Conservation (phyloP, 805 yeast genomes). For the Jamesozyma gamospora region DNA sequence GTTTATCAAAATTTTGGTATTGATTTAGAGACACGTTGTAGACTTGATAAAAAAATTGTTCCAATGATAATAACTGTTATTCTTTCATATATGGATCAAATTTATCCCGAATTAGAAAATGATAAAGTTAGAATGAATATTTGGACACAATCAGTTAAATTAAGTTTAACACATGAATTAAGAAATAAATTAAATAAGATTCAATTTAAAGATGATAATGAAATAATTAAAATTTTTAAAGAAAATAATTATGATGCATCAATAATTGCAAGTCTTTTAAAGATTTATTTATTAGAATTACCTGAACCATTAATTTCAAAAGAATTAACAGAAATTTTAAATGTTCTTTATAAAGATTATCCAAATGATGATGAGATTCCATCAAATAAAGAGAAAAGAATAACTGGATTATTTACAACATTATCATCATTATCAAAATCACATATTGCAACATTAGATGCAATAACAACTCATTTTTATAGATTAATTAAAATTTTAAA, state of each 20-base stretch:
- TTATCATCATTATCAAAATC: slow-evolving; percentile 58
- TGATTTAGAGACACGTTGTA: slow-evolving; percentile 58
- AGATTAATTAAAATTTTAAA: slow-evolving; percentile 48
- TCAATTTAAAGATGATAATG: slow-evolving; percentile 26
- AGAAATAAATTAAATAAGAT: slow-evolving; percentile 41
- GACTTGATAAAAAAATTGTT: slow-evolving; percentile 62
- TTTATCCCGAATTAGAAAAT: slow-evolving; percentile 58
- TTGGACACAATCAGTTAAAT: slow-evolving; percentile 61
- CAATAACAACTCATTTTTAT: slow-evolving; percentile 64
- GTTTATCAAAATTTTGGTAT: slow-evolving; percentile 70
- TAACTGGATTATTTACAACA: slow-evolving; percentile 56
- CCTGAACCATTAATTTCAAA: slow-evolving; percentile 68
- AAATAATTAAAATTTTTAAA: slow-evolving; percentile 26
- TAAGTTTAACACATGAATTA: slow-evolving; percentile 50
- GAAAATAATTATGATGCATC: slow-evolving; percentile 38
- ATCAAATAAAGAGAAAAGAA: slow-evolving; percentile 29
- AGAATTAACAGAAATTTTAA: slow-evolving; percentile 55
- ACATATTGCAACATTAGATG: slow-evolving; percentile 71
- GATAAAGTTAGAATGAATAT: slow-evolving; percentile 57
- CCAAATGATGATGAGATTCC: slow-evolving; percentile 18
- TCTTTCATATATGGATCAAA: slow-evolving; percentile 54
- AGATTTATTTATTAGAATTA: slow-evolving; percentile 64
- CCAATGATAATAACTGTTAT: slow-evolving; percentile 58
- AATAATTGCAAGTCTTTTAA: slow-evolving; percentile 56
- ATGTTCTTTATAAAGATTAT: slow-evolving; percentile 51